These are phyloP conservation scores for Lodderomyces metapsilosis DNA, from an alignment of 1,139 yeast species.

Conservation along the genomic window DNA sequence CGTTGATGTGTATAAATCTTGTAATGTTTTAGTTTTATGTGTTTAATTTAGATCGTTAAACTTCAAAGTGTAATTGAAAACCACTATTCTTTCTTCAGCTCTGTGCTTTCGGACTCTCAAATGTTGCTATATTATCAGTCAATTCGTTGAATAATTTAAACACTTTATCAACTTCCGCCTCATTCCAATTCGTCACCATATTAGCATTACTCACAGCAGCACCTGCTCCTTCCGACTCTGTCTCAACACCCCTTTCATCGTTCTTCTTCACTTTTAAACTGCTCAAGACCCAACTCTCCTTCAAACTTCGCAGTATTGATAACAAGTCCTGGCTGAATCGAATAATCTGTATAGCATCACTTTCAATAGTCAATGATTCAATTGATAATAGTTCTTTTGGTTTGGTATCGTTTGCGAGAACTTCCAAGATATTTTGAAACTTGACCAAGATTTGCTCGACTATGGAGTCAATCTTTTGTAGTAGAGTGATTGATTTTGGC, in stretches of 20 bases:
- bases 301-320: slow-evolving; percentile 45
- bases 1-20: background rate
- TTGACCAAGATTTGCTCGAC: slow-evolving; percentile 44
- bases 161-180: slow-evolving; percentile 26
- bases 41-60: slow-evolving; percentile 1
- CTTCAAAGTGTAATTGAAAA: too few relatives aligned
- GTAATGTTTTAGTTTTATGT: background rate
- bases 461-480: slow-evolving; percentile 42
- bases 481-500: slow-evolving; percentile 42
- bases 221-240: background rate
- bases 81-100: too few relatives aligned
- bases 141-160: slow-evolving; percentile 41
- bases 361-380: slow-evolving; percentile 55
- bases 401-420: slow-evolving; percentile 42
- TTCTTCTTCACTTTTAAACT: slow-evolving; percentile 36
- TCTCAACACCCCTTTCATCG: background rate
- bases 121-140: slow-evolving; percentile 36
- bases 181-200: slow-evolving; percentile 12
- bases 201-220: background rate
- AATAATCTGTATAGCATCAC: slow-evolving; percentile 51
- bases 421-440: slow-evolving; percentile 46
- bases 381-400: slow-evolving; percentile 52
- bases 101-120: slow-evolving; percentile 14
- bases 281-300: slow-evolving; percentile 59
- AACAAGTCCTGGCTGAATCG: slow-evolving; percentile 54